phyloP scores from a whole-genome alignment of 1,284 basidiomycete genomes.

The Ganoderma lucidum region DNA sequence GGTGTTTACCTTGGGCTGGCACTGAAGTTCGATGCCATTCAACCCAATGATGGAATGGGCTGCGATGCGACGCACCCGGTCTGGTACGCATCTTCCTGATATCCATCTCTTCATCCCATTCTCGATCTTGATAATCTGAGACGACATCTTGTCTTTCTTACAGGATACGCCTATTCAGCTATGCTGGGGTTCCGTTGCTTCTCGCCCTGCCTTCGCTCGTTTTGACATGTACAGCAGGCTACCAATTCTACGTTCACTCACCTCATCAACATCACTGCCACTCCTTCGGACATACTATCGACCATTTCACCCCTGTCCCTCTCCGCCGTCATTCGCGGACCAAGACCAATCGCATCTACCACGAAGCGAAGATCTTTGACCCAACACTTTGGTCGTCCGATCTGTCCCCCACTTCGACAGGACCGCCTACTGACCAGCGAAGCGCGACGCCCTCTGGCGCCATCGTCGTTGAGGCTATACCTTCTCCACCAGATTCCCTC shows the following conservation, averaged over 20 bases:
- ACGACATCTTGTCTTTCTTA: not conserved
- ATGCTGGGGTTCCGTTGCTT: constrained; percentile 62
- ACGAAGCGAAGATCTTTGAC: constrained; percentile 22
- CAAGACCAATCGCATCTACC: constrained; percentile 20
- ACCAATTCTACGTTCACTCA: constrained; percentile 29
- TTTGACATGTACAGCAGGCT: constrained; percentile 41
- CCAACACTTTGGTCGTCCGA: constrained; percentile 10
- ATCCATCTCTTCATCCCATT: not conserved
- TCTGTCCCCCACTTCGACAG: not conserved
- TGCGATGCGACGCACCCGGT: constrained; percentile 62
- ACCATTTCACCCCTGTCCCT: constrained; percentile 35
- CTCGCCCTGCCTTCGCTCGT: constrained; percentile 60
- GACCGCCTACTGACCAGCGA: constrained; percentile 18
- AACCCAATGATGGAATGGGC: constrained; percentile 56
- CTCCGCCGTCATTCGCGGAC: constrained; percentile 29
- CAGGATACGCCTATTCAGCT: constrained; percentile 69
- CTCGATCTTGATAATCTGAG: not conserved
- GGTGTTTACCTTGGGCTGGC: constrained; percentile 52
- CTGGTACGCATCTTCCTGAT: constrained; percentile 51
- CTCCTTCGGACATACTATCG: constrained; percentile 22
- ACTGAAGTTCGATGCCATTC: constrained; percentile 51
- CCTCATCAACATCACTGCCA: constrained; percentile 18
- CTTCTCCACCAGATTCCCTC: constrained; percentile 34
- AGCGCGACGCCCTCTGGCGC: constrained; percentile 31
- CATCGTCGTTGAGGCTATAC: constrained; percentile 28